phyloP scores from a whole-genome alignment of 2,329 filamentous ascomycete genomes.

The Fusarium continuum region DNA sequence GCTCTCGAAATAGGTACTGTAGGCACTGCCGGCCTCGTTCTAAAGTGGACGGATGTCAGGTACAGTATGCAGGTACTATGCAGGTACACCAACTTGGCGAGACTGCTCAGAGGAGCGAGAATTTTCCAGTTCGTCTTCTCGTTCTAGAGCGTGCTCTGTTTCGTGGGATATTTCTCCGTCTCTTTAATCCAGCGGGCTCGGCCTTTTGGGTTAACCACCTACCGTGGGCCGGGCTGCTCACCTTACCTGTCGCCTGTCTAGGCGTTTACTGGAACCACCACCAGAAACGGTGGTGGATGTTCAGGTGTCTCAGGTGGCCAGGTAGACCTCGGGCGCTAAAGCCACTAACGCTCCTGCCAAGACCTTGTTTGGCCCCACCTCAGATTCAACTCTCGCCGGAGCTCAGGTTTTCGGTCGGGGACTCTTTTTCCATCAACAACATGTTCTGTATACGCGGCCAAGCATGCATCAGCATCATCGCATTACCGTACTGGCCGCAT shows the following conservation, averaged over 20 bases:
- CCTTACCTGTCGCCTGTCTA: too few relatives aligned
- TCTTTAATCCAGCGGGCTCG: conserved; percentile 25
- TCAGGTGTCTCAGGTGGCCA: conserved; percentile 37
- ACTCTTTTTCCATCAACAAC: conserved; percentile 38
- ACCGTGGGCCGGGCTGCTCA: too few relatives aligned
- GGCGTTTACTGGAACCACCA: conserved; percentile 12
- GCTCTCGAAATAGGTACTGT: conserved; percentile 6
- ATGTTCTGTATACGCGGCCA: conserved; percentile 16
- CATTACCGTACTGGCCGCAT: conserved; percentile 12
- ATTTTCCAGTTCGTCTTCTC: conserved; percentile 8
- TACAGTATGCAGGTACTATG: conserved; percentile 20
- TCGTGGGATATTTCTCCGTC: conserved; percentile 36
- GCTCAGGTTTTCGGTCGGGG: conserved; percentile 6
- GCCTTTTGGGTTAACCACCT: background rate
- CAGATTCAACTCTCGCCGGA: background rate
- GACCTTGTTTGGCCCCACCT: background rate
- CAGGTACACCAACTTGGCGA: background rate
- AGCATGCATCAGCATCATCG: conserved; percentile 10
- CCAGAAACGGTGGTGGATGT: conserved; percentile 24
- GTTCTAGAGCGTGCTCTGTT: conserved; percentile 26
- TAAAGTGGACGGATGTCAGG: conserved; percentile 26
- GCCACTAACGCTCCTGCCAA: background rate
- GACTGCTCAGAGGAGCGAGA: background rate
- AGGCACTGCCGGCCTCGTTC: conserved; percentile 15
- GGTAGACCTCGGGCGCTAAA: conserved; percentile 9